Base-by-base conservation (phyloP, 1,284 basidiomycete species). In the Inonotus hispidus region DNA sequence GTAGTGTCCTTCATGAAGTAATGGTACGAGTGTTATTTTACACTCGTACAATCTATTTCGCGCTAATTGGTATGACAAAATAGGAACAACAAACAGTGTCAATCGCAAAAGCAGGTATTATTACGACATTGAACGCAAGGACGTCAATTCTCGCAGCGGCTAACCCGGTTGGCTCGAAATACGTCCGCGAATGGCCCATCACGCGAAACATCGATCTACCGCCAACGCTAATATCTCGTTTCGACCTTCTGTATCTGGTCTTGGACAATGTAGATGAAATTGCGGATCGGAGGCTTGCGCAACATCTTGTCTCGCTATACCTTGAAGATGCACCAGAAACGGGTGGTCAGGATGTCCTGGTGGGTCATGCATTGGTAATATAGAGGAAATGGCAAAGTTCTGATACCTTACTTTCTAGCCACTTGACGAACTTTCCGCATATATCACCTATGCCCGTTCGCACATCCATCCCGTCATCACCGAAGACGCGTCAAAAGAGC, bases 51-150 rank as follows among this genome's bases (percentile, higher is more conserved):
- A 14, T 41, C 41, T 32, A 50, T 35, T n/a, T 39, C 14, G 46
- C 47, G 27, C 11, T 16, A 1, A 45, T 14, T 38, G 32, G 52
- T 35, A 16, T 19, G 16, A 14, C 21, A 13, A 16, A n/a, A 53
- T 66, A 93, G 93, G 96, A 99, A 83, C 96, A 99, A 88, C 96
- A 99, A 89, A 99, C 96, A 0, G 95, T 99, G 2, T 98, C 95
- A 1, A 96, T 99, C 63, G 97, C 97, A n/a, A 99, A 99, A 75
- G 96, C 96, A 0, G 97, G 97, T 10, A 99, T 99, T 70, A 99
- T 98, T 72, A 99, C 96, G 0, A 98, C 97, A 0, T 81, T 99
- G 65, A 99, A 99, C 68, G 96, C 97, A 0, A 84, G 97, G 38
- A 98, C 96, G 0, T 99, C 97, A 0, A 95, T 99, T 66, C 80